Conservation (phyloP, 768 basidiomycete species). For the Holtermannia corniformis region DNA sequence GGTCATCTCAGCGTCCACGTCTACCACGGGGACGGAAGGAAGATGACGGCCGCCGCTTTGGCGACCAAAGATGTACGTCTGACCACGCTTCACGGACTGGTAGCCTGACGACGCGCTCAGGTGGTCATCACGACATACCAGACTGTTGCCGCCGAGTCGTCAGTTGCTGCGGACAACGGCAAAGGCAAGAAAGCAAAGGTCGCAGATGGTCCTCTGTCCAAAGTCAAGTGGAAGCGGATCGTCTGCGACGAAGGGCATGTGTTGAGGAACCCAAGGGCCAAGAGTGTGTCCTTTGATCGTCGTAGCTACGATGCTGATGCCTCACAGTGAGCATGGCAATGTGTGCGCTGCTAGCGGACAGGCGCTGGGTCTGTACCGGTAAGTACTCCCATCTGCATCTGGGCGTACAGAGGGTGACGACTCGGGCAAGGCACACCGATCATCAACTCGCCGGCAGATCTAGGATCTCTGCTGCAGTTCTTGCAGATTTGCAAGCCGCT, state of each 20-base stretch:
- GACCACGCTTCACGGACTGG: slow-evolving; percentile 5
- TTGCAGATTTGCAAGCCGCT: slow-evolving; percentile 75
- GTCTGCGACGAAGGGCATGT: slow-evolving; percentile 83
- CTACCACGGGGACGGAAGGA: slow-evolving; percentile 18
- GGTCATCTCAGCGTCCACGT: slow-evolving; percentile 22
- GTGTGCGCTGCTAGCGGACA: slow-evolving; percentile 19
- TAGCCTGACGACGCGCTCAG: slow-evolving; percentile 3
- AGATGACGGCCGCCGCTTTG: not conserved
- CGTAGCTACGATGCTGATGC: slow-evolving; percentile 52
- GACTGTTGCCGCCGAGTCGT: slow-evolving; percentile 13
- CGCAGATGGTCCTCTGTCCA: slow-evolving; percentile 49
- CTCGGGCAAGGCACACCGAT: slow-evolving; percentile 77
- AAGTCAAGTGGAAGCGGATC: slow-evolving; percentile 74
- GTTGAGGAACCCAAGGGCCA: slow-evolving; percentile 76
- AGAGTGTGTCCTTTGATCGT: slow-evolving; percentile 62
- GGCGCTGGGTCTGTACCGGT: slow-evolving; percentile 41
- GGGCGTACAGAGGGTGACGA: not conserved
- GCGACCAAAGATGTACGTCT: slow-evolving; percentile 12
- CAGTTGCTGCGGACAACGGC: not conserved
- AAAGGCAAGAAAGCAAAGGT: slow-evolving; percentile 49
- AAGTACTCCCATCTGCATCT: not conserved
- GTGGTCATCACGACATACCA: slow-evolving; percentile 32
- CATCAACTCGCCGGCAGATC: slow-evolving; percentile 60
- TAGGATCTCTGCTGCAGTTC: slow-evolving; percentile 77
- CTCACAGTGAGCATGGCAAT: slow-evolving; percentile 21